phyloP scores from a whole-genome alignment of 257 asterid species.

The Solanum bulbocastanum region DNA sequence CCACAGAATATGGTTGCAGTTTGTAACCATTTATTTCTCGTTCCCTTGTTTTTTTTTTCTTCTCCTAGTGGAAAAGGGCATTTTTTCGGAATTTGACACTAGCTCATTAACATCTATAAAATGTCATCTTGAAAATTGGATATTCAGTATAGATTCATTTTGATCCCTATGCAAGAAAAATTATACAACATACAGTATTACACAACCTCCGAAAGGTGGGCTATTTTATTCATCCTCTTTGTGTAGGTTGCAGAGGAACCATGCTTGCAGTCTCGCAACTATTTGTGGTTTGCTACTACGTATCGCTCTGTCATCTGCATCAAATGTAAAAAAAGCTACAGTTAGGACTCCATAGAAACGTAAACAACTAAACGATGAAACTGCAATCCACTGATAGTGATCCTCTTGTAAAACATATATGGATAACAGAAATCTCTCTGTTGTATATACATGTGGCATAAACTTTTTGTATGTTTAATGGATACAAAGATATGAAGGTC shows the following conservation, averaged over 20 bases:
- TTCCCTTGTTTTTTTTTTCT: background rate
- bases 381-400: background rate
- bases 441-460: background rate
- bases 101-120: background rate
- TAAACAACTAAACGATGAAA: background rate
- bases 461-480: background rate
- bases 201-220: background rate
- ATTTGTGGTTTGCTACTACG: background rate
- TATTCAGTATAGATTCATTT: background rate
- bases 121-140: background rate
- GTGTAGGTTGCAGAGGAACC: background rate
- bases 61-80: background rate
- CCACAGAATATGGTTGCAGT: background rate
- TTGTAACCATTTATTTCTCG: background rate
- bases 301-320: background rate
- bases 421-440: background rate
- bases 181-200: background rate
- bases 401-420: background rate
- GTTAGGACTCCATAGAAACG: background rate
- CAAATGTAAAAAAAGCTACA: background rate
- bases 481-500: background rate
- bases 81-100: background rate
- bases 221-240: background rate
- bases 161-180: background rate
- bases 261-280: background rate